phyloP scores from a whole-genome alignment of 331 rosid genomes.

The Phaseolus coccineus region DNA sequence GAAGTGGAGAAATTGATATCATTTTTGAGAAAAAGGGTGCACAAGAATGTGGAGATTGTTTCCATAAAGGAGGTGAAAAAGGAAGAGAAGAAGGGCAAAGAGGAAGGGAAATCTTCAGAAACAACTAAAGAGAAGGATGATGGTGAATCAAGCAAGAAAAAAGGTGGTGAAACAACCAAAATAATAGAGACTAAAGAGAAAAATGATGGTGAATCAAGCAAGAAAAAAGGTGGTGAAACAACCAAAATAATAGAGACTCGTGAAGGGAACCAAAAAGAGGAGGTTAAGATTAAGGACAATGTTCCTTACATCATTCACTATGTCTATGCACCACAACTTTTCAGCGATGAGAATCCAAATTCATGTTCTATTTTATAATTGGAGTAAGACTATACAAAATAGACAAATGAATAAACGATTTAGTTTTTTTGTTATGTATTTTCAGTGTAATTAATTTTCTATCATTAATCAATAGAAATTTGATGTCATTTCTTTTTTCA shows the following conservation, averaged over 20 bases:
- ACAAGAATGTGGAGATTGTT: constrained; percentile 69
- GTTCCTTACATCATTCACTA: constrained; percentile 84
- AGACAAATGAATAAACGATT: not conserved
- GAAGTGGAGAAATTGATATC: constrained; percentile 63
- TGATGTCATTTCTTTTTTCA: too few relatives aligned
- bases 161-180: constrained; percentile 11
- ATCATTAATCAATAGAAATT: too few relatives aligned
- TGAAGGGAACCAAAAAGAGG: constrained; percentile 21
- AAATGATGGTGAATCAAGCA: not conserved
- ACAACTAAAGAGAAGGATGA: constrained; percentile 29
- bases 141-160: not conserved
- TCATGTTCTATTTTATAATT: constrained; percentile 66
- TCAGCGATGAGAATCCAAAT: constrained; percentile 94
- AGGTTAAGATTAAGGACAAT: constrained; percentile 45
- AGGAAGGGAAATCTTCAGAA: constrained; percentile 28
- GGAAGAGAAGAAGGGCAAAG: constrained; percentile 44
- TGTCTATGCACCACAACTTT: constrained; percentile 85
- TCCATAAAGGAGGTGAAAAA: constrained; percentile 52
- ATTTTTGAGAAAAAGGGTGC: constrained; percentile 63
- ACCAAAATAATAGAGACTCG: constrained; percentile 34
- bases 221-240: constrained; percentile 11
- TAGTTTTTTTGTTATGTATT: too few relatives aligned
- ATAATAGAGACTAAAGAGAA: constrained; percentile 16
- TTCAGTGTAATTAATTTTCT: too few relatives aligned
- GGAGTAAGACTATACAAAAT: not conserved